phyloP scores from a whole-genome alignment of 2,329 filamentous ascomycete genomes.

The Chaetomiaceae sp. region DNA sequence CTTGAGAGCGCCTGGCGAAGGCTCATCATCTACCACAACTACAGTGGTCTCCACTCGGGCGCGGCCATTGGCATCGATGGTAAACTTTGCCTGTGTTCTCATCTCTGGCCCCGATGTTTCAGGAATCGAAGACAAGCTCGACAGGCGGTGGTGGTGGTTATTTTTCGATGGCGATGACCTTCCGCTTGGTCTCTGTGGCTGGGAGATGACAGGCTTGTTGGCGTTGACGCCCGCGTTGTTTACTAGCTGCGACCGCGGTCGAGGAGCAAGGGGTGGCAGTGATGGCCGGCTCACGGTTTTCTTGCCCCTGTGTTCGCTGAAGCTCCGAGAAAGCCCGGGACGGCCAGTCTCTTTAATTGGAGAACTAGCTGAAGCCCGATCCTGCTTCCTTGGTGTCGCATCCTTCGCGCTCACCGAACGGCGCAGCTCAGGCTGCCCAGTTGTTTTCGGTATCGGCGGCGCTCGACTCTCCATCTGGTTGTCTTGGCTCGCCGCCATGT shows the following conservation, averaged over 20 bases:
- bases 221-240: slow-evolving; percentile 32
- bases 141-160: slow-evolving; percentile 45
- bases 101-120: slow-evolving; percentile 45
- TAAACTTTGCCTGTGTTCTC: slow-evolving; percentile 57
- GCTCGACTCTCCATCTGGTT: slow-evolving; percentile 22
- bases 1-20: slow-evolving; percentile 20
- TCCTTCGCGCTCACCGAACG: slow-evolving; percentile 46
- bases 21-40: slow-evolving; percentile 34
- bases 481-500: slow-evolving; percentile 15
- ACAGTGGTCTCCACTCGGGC: slow-evolving; percentile 52
- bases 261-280: slow-evolving; percentile 43
- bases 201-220: slow-evolving; percentile 35
- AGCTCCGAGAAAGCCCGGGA: slow-evolving; percentile 50
- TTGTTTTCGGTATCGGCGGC: slow-evolving; percentile 29
- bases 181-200: slow-evolving; percentile 39
- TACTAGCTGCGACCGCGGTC: slow-evolving; percentile 28
- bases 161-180: slow-evolving; percentile 51
- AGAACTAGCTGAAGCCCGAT: slow-evolving; percentile 43
- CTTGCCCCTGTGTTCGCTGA: slow-evolving; percentile 50
- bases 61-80: slow-evolving; percentile 58
- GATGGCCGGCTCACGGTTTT: slow-evolving; percentile 38
- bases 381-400: slow-evolving; percentile 38
- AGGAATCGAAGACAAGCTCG: slow-evolving; percentile 54
- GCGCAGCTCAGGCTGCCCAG: slow-evolving; percentile 38
- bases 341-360: slow-evolving; percentile 47